Percentiles rank a stretch among this genome's conserved stretches.
Conservation (phyloP, 2,329 filamentous ascomycete genomes). For the Fusarium longipes region DNA sequence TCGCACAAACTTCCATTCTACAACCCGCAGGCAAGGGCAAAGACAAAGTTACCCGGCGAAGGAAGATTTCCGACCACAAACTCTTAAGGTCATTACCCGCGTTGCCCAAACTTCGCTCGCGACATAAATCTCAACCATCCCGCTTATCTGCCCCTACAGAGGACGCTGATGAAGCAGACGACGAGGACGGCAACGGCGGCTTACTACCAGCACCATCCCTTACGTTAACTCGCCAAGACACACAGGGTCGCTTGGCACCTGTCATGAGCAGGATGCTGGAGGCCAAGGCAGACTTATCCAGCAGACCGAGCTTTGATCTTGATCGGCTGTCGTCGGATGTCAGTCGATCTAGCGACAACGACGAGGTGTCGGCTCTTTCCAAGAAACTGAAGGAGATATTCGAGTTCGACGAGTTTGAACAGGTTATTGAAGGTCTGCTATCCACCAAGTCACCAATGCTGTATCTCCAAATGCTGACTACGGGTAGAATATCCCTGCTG, state of each 20-base stretch:
- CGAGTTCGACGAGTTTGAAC: slow-evolving; percentile 81
- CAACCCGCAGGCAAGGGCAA: slow-evolving; percentile 49
- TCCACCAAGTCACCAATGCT: background rate
- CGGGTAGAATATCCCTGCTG: slow-evolving; percentile 87
- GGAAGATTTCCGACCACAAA: slow-evolving; percentile 72
- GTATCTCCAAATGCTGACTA: slow-evolving; percentile 28
- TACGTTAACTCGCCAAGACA: slow-evolving; percentile 42
- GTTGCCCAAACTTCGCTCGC: slow-evolving; percentile 61
- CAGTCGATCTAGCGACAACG: slow-evolving; percentile 48
- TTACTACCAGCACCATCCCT: slow-evolving; percentile 43
- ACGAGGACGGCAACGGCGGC: slow-evolving; percentile 39
- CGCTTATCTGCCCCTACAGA: slow-evolving; percentile 53
- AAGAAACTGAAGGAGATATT: slow-evolving; percentile 85
- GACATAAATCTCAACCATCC: slow-evolving; percentile 57
- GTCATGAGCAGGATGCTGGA: slow-evolving; percentile 84
- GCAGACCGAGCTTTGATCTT: slow-evolving; percentile 68
- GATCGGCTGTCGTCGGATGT: slow-evolving; percentile 59
- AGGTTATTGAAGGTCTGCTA: slow-evolving; percentile 79
- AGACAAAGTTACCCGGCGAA: slow-evolving; percentile 60
- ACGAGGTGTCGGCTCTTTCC: slow-evolving; percentile 70
- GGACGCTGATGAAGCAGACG: slow-evolving; percentile 48
- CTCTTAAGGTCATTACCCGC: slow-evolving; percentile 74
- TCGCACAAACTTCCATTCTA: slow-evolving; percentile 58
- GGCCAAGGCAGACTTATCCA: slow-evolving; percentile 72
- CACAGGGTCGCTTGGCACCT: slow-evolving; percentile 68